Conservation (phyloP, 768 basidiomycete genomes). For the Termitomyces sp. region DNA sequence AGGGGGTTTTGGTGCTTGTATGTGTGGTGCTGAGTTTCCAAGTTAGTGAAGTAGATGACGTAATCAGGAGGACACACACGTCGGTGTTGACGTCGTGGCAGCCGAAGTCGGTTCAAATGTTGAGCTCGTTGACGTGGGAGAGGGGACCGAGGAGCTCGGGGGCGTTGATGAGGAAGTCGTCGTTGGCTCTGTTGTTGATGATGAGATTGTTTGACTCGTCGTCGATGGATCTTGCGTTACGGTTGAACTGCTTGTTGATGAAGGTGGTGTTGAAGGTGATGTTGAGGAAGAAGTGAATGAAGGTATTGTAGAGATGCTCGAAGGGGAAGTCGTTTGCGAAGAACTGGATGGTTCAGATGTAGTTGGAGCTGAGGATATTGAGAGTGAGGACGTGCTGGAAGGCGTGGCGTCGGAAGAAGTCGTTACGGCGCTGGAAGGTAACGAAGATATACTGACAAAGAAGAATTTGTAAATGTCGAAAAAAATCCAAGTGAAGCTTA, state of each 20-base stretch:
- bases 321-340: conserved; percentile 12
- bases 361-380: conserved; percentile 14
- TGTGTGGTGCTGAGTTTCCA: background rate
- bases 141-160: conserved; percentile 15
- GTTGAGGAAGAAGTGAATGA: conserved; percentile 17
- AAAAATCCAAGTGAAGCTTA: background rate
- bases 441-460: background rate
- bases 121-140: conserved; percentile 17
- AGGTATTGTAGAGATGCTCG: conserved; percentile 19
- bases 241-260: conserved; percentile 9
- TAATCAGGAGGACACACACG: conserved; percentile 16
- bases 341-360: conserved; percentile 9
- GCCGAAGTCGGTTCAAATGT: conserved; percentile 11
- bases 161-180: conserved; percentile 14
- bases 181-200: conserved; percentile 10
- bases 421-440: conserved; percentile 2
- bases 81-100: conserved; percentile 11
- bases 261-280: conserved; percentile 13
- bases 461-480: background rate
- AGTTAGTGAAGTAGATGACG: conserved; percentile 8
- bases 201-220: conserved; percentile 7
- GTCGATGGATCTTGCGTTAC: conserved; percentile 6
- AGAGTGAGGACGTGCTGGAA: conserved; percentile 15
- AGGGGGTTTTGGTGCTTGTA: background rate
- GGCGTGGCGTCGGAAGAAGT: conserved; percentile 8